Percentiles rank a stretch among this genome's conserved stretches.
Evolutionary conservation across 1,139 yeast species (phyloP).

Genomic region (Blastobotrys buckinghamii): DNA sequence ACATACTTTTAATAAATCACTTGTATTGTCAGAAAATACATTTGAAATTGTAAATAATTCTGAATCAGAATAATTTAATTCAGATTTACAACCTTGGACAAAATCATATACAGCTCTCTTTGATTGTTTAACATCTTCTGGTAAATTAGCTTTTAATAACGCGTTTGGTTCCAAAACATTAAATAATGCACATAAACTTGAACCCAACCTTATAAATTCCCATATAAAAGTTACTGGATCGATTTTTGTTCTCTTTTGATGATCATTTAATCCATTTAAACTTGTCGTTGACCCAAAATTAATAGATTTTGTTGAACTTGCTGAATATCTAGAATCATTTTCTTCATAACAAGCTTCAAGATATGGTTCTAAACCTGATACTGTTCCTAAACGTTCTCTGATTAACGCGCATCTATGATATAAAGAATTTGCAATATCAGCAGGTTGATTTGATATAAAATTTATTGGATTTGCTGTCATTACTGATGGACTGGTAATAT

Average conservation of each 20-base stretch:
- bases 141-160: slow-evolving; percentile 37
- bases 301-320: slow-evolving; percentile 12
- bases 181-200: slow-evolving; percentile 81
- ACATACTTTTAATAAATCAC: slow-evolving; percentile 55
- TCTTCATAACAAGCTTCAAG: slow-evolving; percentile 43
- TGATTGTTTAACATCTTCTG: slow-evolving; percentile 67
- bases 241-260: slow-evolving; percentile 31
- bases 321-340: slow-evolving; percentile 38
- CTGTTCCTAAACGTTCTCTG: slow-evolving; percentile 50
- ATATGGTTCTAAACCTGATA: slow-evolving; percentile 71
- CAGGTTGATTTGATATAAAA: slow-evolving; percentile 11
- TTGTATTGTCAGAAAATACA: slow-evolving; percentile 78
- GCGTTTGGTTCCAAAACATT: slow-evolving; percentile 44
- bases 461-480: slow-evolving; percentile 10
- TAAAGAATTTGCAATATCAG: slow-evolving; percentile 40
- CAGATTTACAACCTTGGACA: slow-evolving; percentile 76
- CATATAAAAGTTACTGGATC: slow-evolving; percentile 94
- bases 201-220: slow-evolving; percentile 86
- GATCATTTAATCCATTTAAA: background rate
- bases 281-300: slow-evolving; percentile 11
- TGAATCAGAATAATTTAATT: slow-evolving; percentile 70
- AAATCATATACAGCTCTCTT: slow-evolving; percentile 90
- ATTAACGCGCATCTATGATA: slow-evolving; percentile 64
- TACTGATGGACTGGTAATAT: background rate
- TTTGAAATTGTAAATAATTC: slow-evolving; percentile 85